Base-by-base conservation (phyloP, 768 basidiomycete genomes). In the Tulasnella sp. region DNA sequence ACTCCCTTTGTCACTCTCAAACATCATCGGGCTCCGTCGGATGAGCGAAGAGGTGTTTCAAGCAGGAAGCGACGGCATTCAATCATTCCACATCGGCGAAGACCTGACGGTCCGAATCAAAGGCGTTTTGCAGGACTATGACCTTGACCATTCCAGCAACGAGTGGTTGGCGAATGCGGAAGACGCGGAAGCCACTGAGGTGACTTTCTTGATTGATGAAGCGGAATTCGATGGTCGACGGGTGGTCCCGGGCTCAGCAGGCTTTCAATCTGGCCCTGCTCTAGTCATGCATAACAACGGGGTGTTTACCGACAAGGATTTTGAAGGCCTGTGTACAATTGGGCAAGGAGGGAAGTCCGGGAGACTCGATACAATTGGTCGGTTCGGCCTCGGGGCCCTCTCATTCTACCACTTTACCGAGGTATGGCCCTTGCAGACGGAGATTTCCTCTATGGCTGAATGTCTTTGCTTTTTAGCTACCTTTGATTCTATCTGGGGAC, bases 151-250 rank as follows among this genome's bases (percentile, higher is more conserved):
- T 69, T 80, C 85, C 16, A 76, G 83, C 40, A 81, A 80, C 1
- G 86, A 87, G 71, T 86, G 86, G 74, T 71, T 87, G 4, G 86
- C 86, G 0, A 87, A 86, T 73, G 86, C 86, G 1, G 79, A 79
- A 4, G 86, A 86, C 75, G 86, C 86, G 0, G 77, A 77, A 7
- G 86, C 86, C 0, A 81, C 79, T 2, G 74, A 77, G 19, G 84
- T 86, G 73, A 75, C 77, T 2, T 75, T 86, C 19, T 71, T 84
- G 0, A 67, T 85, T 6, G 83, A 85, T 71, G 77, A 81, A 29
- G 41, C 62, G 7, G 44, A 59, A 9, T 42, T 71, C 5, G 19
- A 74, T 2, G 71, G 68, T 68, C 67, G 74, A 22, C 42, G 83
- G 17, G 66, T 86, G 17, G 81, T 81, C 5, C 75, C 77, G 9